Conservation (phyloP, 108 stramenopile genomes). For the Thalassiosira profunda region DNA sequence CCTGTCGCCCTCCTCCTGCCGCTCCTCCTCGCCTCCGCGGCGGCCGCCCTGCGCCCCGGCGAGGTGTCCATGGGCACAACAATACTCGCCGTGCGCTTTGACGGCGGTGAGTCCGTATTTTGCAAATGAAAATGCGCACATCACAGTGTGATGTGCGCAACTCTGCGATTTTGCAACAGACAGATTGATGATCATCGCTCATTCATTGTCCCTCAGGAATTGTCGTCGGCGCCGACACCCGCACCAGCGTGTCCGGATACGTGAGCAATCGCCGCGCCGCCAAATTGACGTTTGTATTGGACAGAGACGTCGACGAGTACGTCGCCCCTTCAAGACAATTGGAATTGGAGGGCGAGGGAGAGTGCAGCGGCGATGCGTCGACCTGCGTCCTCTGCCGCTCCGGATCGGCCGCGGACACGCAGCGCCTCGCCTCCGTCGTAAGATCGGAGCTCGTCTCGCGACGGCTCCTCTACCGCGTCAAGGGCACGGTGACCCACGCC, state of each 20-base stretch:
- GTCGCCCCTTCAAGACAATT: too few species aligned
- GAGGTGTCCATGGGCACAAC: slow-evolving; percentile 85
- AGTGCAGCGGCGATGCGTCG: slow-evolving; percentile 44
- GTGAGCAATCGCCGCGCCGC: slow-evolving; percentile 83
- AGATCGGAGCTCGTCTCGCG: slow-evolving; percentile 51
- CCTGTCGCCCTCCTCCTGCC: too few species aligned
- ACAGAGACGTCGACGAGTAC: slow-evolving; percentile 42
- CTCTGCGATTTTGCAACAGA: too few species aligned
- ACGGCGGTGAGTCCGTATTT: too few species aligned
- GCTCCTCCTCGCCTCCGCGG: too few species aligned
- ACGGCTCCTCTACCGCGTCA: slow-evolving; percentile 37
- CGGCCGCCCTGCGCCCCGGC: background rate
- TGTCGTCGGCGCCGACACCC: slow-evolving; percentile 18
- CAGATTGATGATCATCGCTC: too few species aligned
- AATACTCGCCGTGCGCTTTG: slow-evolving; percentile 71
- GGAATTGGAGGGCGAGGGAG: too few species aligned
- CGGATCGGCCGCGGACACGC: slow-evolving; percentile 90
- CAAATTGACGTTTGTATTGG: slow-evolving; percentile 67
- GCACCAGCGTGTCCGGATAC: slow-evolving; percentile 75
- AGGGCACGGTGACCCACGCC: slow-evolving; percentile 61
- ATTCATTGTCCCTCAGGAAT: too few species aligned
- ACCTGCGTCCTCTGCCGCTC: slow-evolving; percentile 83
- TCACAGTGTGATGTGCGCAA: too few species aligned
- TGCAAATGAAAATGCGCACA: too few species aligned
- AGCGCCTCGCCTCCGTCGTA: slow-evolving; percentile 57